Percentiles rank a stretch among this genome's conserved stretches.
Evolutionary conservation across 345 rosid genomes (phyloP).

Genomic region (Punica granatum): DNA sequence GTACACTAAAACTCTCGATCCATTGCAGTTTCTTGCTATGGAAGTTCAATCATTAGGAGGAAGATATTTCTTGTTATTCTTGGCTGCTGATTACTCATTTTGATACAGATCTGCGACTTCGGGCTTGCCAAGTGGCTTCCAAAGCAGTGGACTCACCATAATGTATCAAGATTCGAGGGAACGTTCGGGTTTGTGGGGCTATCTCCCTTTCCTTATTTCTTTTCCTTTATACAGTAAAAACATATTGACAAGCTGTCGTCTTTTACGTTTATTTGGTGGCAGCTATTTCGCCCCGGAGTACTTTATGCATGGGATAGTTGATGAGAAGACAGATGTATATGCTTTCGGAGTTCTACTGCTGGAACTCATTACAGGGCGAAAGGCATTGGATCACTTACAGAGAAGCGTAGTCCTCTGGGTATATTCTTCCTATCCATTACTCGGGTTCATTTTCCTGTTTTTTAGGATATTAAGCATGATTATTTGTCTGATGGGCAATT

Average conservation of each 20-base stretch:
- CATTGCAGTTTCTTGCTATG: background rate
- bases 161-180: conserved; percentile 88
- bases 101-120: conserved; percentile 73
- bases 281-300: conserved; percentile 96
- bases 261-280: background rate
- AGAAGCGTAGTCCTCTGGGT: conserved; percentile 84
- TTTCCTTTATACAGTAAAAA: background rate
- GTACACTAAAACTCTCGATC: background rate
- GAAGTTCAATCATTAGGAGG: too few relatives aligned
- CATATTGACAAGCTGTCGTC: background rate
- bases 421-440: conserved; percentile 3
- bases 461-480: background rate
- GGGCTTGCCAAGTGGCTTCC: conserved; percentile 98
- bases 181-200: conserved; percentile 71
- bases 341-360: conserved; percentile 85
- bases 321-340: conserved; percentile 88
- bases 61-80: conserved; percentile 4
- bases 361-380: conserved; percentile 81
- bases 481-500: background rate
- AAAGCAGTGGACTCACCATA: conserved; percentile 66
- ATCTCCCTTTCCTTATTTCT: background rate
- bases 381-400: conserved; percentile 58
- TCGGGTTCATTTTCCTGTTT: background rate
- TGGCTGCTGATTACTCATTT: conserved; percentile 5
- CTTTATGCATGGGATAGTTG: conserved; percentile 88